phyloP scores from a whole-genome alignment of 1,139 yeast species.

The Zygosaccharomyces sapae region DNA sequence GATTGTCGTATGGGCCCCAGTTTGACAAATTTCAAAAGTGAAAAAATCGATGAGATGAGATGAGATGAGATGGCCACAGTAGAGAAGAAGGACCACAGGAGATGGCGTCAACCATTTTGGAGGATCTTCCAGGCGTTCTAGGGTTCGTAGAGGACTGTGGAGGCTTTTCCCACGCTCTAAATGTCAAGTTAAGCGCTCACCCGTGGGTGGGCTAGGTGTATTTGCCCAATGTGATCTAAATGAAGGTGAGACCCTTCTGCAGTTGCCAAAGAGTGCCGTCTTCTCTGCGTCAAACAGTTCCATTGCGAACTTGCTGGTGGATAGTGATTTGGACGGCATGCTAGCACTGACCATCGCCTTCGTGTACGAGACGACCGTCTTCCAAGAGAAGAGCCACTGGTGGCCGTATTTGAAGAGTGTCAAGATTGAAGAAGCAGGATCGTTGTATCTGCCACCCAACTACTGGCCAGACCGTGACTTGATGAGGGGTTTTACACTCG shows the following conservation, averaged over 20 bases:
- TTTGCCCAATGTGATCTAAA: conserved; percentile 49
- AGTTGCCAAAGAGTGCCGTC: conserved; percentile 46
- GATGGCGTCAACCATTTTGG: conserved; percentile 33
- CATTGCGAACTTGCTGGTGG: conserved; percentile 63
- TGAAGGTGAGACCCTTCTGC: conserved; percentile 37
- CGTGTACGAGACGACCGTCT: conserved; percentile 56
- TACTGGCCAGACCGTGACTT: conserved; percentile 53
- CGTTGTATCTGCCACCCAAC: conserved; percentile 50
- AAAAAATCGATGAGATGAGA: conserved; percentile 10
- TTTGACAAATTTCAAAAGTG: neutral
- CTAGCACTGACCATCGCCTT: conserved; percentile 63
- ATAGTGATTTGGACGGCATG: conserved; percentile 59
- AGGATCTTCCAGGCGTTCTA: conserved; percentile 33
- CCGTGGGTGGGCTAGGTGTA: conserved; percentile 70
- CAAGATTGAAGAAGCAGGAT: conserved; percentile 39
- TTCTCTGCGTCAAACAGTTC: conserved; percentile 57
- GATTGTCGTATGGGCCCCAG: neutral
- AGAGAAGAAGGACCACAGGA: neutral
- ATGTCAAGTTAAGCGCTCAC: conserved; percentile 48
- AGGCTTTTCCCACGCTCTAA: conserved; percentile 45
- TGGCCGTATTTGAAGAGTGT: conserved; percentile 56
- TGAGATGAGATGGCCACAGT: conserved; percentile 9
- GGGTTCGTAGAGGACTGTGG: conserved; percentile 50
- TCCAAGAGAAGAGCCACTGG: conserved; percentile 72
- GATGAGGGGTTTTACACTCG: conserved; percentile 59